These are phyloP conservation scores for Arthrocladium fulminans DNA, from an alignment of 2,329 filamentous ascomycete genomes.

Conservation along the genomic window DNA sequence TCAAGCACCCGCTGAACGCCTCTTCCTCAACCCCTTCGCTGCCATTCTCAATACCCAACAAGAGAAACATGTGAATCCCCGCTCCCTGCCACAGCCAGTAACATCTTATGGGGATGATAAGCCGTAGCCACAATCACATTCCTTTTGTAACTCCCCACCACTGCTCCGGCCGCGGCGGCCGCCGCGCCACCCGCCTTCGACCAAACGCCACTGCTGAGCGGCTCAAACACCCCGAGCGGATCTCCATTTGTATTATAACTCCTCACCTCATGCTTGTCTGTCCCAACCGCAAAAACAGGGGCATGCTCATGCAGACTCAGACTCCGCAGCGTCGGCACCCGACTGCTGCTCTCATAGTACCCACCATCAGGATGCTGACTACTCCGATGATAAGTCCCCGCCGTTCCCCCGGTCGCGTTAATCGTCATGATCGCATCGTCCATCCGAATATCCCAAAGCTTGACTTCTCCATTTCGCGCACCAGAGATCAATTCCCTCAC, in stretches of 20 bases:
- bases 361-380: conserved; percentile 1
- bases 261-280: conserved; percentile 78
- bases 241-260: conserved; percentile 81
- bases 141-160: conserved; percentile 48
- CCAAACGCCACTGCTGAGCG: conserved; percentile 15
- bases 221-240: conserved; percentile 70
- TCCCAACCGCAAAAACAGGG: conserved; percentile 88
- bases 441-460: conserved; percentile 92
- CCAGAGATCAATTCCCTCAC: conserved; percentile 84
- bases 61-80: conserved; percentile 80
- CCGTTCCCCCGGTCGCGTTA: conserved; percentile 9
- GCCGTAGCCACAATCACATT: conserved; percentile 79
- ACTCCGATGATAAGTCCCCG: conserved; percentile 1
- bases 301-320: conserved; percentile 92
- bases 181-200: conserved; percentile 13
- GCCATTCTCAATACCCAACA: conserved; percentile 11
- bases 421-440: conserved; percentile 36
- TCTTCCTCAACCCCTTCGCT: no score
- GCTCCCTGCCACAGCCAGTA: conserved; percentile 76
- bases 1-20: no score
- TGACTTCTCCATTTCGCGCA: conserved; percentile 85
- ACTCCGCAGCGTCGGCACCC: conserved; percentile 51
- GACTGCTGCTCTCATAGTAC: not conserved
- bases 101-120: conserved; percentile 90
- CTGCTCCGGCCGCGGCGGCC: conserved; percentile 9